These are phyloP conservation scores for Datura wrightii DNA, from an alignment of 257 asterid species.

Conservation along the genomic window DNA sequence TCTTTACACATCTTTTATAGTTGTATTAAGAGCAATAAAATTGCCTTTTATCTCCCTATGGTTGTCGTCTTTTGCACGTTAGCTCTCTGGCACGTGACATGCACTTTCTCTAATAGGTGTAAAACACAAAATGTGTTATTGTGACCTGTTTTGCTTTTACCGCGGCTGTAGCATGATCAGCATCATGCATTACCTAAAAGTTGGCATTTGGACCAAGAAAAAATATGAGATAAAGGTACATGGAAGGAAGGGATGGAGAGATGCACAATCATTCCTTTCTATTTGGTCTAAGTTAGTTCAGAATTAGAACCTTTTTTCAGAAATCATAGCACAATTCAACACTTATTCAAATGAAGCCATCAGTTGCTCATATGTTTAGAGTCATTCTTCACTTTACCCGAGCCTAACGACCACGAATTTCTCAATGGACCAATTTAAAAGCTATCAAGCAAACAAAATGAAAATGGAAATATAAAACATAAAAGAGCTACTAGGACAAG, in stretches of 20 bases:
- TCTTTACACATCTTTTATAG: not conserved
- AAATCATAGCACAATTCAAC: not conserved
- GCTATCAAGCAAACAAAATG: not conserved
- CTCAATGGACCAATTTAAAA: not conserved
- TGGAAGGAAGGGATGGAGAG: not conserved
- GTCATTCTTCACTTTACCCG: not conserved
- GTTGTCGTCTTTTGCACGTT: not conserved
- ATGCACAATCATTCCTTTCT: not conserved
- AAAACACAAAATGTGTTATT: not conserved
- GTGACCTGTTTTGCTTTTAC: not conserved
- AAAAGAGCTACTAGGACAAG: too few relatives aligned
- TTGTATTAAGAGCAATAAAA: not conserved
- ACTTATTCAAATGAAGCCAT: not conserved
- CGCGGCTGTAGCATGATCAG: not conserved
- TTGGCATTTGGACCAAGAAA: not conserved
- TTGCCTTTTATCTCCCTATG: slow-evolving; percentile 18
- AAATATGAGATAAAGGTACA: not conserved
- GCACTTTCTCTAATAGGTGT: not conserved
- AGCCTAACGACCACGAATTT: not conserved
- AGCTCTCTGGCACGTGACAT: not conserved
- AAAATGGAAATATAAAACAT: too few relatives aligned
- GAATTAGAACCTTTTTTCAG: not conserved
- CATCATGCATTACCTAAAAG: not conserved
- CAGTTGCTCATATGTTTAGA: not conserved
- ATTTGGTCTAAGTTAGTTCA: not conserved